phyloP scores from a whole-genome alignment of 1,284 basidiomycete species.

The Mycosarcoma mackinlayi region DNA sequence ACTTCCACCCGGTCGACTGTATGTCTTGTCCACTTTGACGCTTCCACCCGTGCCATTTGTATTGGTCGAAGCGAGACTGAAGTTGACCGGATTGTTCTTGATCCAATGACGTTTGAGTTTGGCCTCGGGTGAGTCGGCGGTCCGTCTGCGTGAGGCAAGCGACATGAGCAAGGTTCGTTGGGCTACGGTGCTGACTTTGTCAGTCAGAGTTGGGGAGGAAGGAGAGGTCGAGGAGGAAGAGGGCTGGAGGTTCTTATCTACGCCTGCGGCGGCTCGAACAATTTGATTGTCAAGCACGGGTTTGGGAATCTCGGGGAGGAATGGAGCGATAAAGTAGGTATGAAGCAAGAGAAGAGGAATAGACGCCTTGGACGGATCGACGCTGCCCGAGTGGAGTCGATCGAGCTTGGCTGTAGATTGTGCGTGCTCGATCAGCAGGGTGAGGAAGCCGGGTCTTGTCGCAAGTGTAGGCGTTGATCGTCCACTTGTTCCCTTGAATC shows the following conservation, averaged over 20 bases:
- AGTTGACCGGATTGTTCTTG: conserved; percentile 42
- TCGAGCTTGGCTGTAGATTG: conserved; percentile 31
- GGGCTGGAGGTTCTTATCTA: conserved; percentile 23
- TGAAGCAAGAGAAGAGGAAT: conserved; percentile 52
- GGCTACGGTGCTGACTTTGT: conserved; percentile 32
- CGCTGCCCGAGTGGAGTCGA: conserved; percentile 19
- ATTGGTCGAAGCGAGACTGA: conserved; percentile 21
- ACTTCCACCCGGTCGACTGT: neutral
- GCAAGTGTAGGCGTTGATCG: conserved; percentile 28
- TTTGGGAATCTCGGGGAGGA: conserved; percentile 46
- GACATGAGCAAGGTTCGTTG: conserved; percentile 42
- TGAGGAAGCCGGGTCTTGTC: conserved; percentile 50
- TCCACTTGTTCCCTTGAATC: neutral
- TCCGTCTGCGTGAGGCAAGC: conserved; percentile 24
- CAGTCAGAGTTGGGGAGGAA: neutral
- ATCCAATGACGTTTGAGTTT: conserved; percentile 41
- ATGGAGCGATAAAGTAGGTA: conserved; percentile 61
- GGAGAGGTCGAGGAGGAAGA: conserved; percentile 4
- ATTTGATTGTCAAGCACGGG: conserved; percentile 30
- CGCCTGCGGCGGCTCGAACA: conserved; percentile 25
- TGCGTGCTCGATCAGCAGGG: conserved; percentile 56
- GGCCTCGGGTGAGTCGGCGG: conserved; percentile 32
- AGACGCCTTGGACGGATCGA: conserved; percentile 31
- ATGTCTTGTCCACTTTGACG: neutral
- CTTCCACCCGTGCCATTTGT: too few relatives aligned